A percentile compares a stretch with the other conserved stretches of the same genome.
Evolutionary conservation across 2,329 filamentous ascomycete species (phyloP).

Genomic region (Scleromitrula shiraiana): DNA sequence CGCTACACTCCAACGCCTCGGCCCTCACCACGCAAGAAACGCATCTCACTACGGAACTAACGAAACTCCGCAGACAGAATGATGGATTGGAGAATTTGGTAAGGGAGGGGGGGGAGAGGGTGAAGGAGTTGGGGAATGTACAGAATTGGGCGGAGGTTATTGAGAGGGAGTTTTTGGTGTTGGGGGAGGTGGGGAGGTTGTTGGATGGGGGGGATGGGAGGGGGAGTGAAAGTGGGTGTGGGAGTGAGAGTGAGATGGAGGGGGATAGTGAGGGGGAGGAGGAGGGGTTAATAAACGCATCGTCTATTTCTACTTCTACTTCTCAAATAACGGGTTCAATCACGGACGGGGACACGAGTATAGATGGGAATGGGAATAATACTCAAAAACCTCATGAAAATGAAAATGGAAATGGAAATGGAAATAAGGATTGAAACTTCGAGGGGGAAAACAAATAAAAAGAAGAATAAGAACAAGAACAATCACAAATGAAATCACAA

Average conservation of each 20-base stretch:
- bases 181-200: constrained; percentile 57
- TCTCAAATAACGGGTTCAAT: too few species aligned
- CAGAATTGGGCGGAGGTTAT: constrained; percentile 85
- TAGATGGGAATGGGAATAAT: too few species aligned
- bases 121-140: constrained; percentile 75
- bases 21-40: constrained; percentile 60
- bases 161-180: constrained; percentile 55
- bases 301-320: too few species aligned
- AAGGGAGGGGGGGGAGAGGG: constrained; percentile 50
- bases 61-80: constrained; percentile 52
- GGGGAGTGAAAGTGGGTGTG: constrained; percentile 25
- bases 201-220: constrained; percentile 38
- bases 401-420: too few species aligned
- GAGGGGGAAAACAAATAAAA: too few species aligned
- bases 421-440: too few species aligned
- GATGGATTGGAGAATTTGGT: constrained; percentile 57
- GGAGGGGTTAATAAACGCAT: too few species aligned
- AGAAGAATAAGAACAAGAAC: too few species aligned
- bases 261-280: constrained; percentile 5
- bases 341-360: too few species aligned
- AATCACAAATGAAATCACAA: too few species aligned
- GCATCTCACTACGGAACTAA: constrained; percentile 53
- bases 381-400: too few species aligned
- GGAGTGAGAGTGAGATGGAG: constrained; percentile 6
- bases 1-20: constrained; percentile 61